Evolutionary conservation across 2,329 filamentous ascomycete genomes (phyloP), one percentile per base, ranked within the genome.

Genomic region (Sporothrix pseudoabietina): DNA sequence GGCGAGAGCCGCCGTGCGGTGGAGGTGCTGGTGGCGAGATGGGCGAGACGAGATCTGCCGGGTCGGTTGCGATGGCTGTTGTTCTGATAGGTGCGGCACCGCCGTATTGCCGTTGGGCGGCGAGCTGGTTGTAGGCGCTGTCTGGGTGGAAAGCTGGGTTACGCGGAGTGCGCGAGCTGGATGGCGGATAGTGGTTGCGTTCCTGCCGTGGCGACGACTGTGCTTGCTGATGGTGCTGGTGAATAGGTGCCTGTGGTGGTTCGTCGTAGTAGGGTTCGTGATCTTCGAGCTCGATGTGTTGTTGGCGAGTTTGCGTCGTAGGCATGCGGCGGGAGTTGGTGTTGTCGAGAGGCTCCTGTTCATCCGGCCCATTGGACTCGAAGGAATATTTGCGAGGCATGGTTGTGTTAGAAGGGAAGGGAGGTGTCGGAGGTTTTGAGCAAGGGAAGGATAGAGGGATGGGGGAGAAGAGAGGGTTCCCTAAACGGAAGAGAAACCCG

Each of bases 91-190:
- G 77, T 65, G 76, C 73, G 32, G 73, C 77, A 32, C 77, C 73
- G 70, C 75, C 55, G 77, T 63, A 44, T 75, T 71, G 61, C 72
- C 74, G 57, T 78, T 81, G 79, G 32, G 80, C 78, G 71, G 81
- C 80, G 30, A 81, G 75, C 47, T 76, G 80, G 63, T 78, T 75
- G 71, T 82, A 83, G 47, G 80, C 76, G 4, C 83, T 81, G 75
- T 84, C 82, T 35, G 81, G 82, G 74, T 83, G 81, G 77, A 76
- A 72, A 75, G 75, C n/a, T 63, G 75, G 70, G 57, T 74, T 71
- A 16, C 72, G 61, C 5, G 65, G 47, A 10, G 63, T 49, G 65
- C 76, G 74, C 4, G 77, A 66, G 9, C 77, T 73, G 14, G 77
- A 75, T 44, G 59, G 69, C 41, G 72, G 63, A 72, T 77, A 75